These are phyloP conservation scores for Jatropha curcas DNA, from an alignment of 345 rosid species.

Conservation along the genomic window DNA sequence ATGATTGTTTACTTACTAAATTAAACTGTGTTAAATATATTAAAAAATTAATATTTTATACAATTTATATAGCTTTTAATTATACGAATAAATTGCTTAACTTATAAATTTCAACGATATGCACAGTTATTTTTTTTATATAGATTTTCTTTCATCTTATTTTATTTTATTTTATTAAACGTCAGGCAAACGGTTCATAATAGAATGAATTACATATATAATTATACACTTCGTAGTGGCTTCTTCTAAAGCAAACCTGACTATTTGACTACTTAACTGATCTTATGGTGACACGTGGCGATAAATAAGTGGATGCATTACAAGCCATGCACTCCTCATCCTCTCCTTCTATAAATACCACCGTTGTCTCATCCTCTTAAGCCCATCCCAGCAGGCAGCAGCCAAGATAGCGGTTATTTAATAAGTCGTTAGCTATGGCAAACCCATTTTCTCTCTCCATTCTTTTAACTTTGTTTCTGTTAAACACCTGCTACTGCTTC, in stretches of 20 bases:
- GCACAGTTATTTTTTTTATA: too few species aligned
- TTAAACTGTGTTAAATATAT: too few species aligned
- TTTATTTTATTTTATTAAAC: neutral
- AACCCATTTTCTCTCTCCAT: neutral
- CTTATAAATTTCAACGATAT: too few species aligned
- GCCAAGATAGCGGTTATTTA: neutral
- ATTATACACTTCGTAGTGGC: too few species aligned
- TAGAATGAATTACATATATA: neutral
- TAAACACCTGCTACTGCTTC: conserved; percentile 35
- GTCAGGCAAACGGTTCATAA: neutral
- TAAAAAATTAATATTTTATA: too few species aligned
- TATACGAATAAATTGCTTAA: too few species aligned
- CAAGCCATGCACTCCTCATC: neutral
- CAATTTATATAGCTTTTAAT: too few species aligned
- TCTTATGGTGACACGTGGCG: conserved; percentile 16
- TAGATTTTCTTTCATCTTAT: neutral
- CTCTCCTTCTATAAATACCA: conserved; percentile 15
- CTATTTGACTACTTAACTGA: too few species aligned
- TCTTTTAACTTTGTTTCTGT: neutral
- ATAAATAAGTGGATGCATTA: too few species aligned
- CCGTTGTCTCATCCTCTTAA: neutral
- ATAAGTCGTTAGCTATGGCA: neutral
- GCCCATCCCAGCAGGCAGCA: neutral
- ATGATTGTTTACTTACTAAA: too few species aligned
- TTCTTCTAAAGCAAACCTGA: neutral